Evolutionary conservation across 2,329 filamentous ascomycete species (phyloP).

Genomic region (Pestalotiopsis sp.): DNA sequence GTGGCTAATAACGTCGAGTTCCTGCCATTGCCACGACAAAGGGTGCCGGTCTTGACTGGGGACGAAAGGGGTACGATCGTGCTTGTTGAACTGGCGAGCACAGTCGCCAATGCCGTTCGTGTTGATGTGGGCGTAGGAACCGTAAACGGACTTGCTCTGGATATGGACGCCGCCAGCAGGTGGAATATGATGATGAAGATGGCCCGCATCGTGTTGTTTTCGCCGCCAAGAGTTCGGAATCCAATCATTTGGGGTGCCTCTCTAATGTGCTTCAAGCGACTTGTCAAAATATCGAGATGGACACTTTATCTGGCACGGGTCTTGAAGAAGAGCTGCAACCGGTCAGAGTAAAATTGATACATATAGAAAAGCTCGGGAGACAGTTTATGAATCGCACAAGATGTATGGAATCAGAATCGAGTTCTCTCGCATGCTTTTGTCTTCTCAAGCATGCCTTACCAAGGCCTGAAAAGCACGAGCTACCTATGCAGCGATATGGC

Average conservation of each 20-base stretch:
- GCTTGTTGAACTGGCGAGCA: background rate
- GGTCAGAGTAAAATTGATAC: no score
- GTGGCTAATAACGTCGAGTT: background rate
- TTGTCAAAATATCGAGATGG: background rate
- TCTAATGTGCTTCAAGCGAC: background rate
- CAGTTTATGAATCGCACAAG: no score
- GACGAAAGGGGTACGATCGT: background rate
- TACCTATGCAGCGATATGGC: background rate
- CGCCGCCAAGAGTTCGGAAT: background rate
- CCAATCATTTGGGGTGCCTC: background rate
- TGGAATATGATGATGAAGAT: background rate
- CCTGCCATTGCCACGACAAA: background rate
- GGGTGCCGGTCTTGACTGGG: background rate
- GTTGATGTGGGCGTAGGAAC: background rate
- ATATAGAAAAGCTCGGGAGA: no score
- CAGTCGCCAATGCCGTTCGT: background rate
- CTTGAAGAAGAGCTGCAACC: no score
- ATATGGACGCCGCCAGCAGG: background rate
- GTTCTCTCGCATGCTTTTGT: background rate
- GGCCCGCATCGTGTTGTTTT: background rate
- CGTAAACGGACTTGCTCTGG: background rate
- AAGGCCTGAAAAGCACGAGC: background rate
- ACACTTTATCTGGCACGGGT: no score
- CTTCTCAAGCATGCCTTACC: background rate
- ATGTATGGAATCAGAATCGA: no score